These are phyloP conservation scores for Elymus sibiricus DNA, from an alignment of 176 grass and related monocot species.

Conservation along the genomic window DNA sequence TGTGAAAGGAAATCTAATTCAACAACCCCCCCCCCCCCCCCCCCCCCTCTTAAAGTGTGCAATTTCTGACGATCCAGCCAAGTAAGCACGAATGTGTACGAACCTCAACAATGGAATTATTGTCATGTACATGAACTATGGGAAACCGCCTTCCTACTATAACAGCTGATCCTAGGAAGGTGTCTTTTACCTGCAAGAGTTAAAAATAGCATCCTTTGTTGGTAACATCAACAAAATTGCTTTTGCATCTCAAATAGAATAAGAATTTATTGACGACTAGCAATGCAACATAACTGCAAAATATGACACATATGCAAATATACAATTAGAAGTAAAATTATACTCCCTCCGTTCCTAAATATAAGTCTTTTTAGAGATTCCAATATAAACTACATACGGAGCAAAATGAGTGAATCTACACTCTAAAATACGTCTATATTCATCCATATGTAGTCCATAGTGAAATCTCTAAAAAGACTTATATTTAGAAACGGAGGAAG, in stretches of 20 bases:
- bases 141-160: conserved; percentile 93
- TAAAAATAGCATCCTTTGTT: conserved; percentile 26
- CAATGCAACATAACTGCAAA: neutral
- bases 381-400: too few species aligned
- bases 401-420: too few species aligned
- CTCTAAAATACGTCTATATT: too few species aligned
- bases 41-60: neutral
- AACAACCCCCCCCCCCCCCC: too few species aligned
- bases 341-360: too few species aligned
- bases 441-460: too few species aligned
- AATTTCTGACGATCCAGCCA: neutral
- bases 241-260: conserved; percentile 2
- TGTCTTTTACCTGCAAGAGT: conserved; percentile 66
- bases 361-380: too few species aligned
- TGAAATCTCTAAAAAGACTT: too few species aligned
- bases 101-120: conserved; percentile 77
- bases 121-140: conserved; percentile 86
- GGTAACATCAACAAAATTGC: neutral
- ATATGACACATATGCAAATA: neutral
- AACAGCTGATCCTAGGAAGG: conserved; percentile 64
- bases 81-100: neutral
- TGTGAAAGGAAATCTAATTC: conserved; percentile 14
- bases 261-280: neutral
- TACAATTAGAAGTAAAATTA: neutral
- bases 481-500: too few species aligned